phyloP scores from a whole-genome alignment of 1,284 basidiomycete genomes.

The Cryptococcus wingfieldii region DNA sequence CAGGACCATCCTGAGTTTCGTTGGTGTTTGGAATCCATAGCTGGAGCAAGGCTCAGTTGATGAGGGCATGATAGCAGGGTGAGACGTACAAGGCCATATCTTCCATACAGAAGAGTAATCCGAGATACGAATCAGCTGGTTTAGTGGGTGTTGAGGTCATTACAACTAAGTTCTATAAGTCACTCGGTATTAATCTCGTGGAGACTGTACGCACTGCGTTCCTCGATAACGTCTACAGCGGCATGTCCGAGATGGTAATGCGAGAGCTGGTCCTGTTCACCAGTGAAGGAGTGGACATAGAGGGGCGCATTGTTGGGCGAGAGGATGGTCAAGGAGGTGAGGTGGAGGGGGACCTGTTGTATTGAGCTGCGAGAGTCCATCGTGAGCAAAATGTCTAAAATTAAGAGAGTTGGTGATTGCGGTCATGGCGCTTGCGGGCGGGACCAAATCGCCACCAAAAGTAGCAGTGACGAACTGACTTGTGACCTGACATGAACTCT shows the following conservation, averaged over 20 bases:
- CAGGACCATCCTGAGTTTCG: constrained; percentile 45
- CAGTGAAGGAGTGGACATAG: constrained; percentile 46
- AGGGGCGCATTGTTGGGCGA: constrained; percentile 45
- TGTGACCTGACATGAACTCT: too few species aligned
- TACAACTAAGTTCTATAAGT: constrained; percentile 25
- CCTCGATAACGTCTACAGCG: constrained; percentile 48
- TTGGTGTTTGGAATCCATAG: constrained; percentile 48
- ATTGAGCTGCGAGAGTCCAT: constrained; percentile 28
- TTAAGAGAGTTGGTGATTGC: not conserved
- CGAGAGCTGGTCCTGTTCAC: constrained; percentile 40
- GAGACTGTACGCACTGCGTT: constrained; percentile 38
- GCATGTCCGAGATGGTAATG: constrained; percentile 48
- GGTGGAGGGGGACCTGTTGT: constrained; percentile 39
- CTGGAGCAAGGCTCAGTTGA: constrained; percentile 14
- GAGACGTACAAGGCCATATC: constrained; percentile 48
- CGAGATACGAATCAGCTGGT: constrained; percentile 47
- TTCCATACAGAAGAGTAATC: constrained; percentile 49
- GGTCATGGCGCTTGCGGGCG: not conserved
- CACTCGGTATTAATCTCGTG: not conserved
- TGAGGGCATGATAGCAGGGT: not conserved
- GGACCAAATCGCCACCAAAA: not conserved
- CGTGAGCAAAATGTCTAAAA: not conserved
- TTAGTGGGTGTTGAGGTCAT: constrained; percentile 41
- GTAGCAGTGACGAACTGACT: not conserved
- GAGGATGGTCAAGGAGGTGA: constrained; percentile 45